Conservation (phyloP, 768 basidiomycete genomes). For the Mycena latifolia region DNA sequence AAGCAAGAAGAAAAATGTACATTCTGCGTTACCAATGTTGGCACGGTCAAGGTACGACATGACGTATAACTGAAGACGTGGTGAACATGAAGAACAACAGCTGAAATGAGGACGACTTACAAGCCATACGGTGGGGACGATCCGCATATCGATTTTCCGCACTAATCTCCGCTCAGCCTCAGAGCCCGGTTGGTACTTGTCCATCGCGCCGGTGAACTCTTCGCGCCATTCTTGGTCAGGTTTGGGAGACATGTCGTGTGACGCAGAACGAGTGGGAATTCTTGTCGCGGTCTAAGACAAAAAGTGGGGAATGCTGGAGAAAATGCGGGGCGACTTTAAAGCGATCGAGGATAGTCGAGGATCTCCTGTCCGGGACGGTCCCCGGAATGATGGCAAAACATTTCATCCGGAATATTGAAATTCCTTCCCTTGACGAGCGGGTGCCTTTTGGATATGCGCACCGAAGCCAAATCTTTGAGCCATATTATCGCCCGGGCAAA, state of each 20-base stretch:
- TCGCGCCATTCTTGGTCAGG: slow-evolving; percentile 22
- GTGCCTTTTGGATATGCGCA: no score
- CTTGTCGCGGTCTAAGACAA: not conserved
- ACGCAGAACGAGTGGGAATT: not conserved
- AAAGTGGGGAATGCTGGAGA: not conserved
- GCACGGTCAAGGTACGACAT: slow-evolving; percentile 35
- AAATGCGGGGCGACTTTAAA: not conserved
- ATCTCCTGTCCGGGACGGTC: no score
- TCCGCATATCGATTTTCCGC: slow-evolving; percentile 27
- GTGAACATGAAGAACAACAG: not conserved
- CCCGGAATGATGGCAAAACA: no score
- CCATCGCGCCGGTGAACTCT: slow-evolving; percentile 6
- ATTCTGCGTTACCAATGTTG: slow-evolving; percentile 37
- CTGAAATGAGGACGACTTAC: not conserved
- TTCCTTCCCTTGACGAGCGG: no score
- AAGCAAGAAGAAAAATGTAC: not conserved
- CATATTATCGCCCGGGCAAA: no score
- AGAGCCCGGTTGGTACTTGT: slow-evolving; percentile 16
- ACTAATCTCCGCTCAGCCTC: slow-evolving; percentile 19
- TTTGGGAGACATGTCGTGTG: slow-evolving; percentile 12
- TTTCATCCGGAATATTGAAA: no score
- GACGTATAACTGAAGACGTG: slow-evolving; percentile 6
- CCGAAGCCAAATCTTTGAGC: no score
- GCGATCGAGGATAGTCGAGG: not conserved
- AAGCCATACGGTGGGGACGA: slow-evolving; percentile 28